Percentiles rank a stretch among this genome's conserved stretches.
These are phyloP conservation scores for Xerocomellus intermedius DNA, from an alignment of 768 basidiomycete species.

Conservation along the genomic window DNA sequence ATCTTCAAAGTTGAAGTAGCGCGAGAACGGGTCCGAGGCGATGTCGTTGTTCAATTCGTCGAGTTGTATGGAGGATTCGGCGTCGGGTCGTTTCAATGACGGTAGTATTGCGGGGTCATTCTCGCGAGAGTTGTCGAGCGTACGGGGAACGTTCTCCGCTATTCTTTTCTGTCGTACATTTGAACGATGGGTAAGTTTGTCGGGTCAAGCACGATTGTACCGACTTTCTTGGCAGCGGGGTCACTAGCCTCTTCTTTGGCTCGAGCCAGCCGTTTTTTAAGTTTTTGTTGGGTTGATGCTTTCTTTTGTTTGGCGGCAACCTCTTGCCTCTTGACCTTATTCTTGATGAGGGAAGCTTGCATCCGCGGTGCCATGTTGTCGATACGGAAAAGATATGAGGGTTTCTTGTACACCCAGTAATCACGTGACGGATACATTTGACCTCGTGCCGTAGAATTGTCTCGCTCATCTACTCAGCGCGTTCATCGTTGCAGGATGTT, in stretches of 20 bases:
- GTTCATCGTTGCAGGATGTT: constrained; percentile 23
- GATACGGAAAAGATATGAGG: not conserved
- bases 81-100: constrained; percentile 29
- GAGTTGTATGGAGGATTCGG: constrained; percentile 38
- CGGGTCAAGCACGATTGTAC: constrained; percentile 17
- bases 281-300: constrained; percentile 75
- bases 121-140: constrained; percentile 91
- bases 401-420: not conserved
- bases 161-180: constrained; percentile 67
- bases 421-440: constrained; percentile 20
- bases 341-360: constrained; percentile 71
- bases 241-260: constrained; percentile 77
- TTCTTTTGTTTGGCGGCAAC: constrained; percentile 70
- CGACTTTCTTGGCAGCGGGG: constrained; percentile 75
- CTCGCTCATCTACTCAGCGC: not conserved
- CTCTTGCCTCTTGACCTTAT: constrained; percentile 87
- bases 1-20: constrained; percentile 67
- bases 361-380: constrained; percentile 56
- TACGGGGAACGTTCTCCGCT: constrained; percentile 82
- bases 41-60: constrained; percentile 69
- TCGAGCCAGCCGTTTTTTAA: constrained; percentile 73
- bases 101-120: constrained; percentile 55
- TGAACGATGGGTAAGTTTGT: not conserved
- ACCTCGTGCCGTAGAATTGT: not conserved
- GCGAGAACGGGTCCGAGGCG: constrained; percentile 72